phyloP scores from a whole-genome alignment of 306 rosid genomes.

The Medicago ruthenica region DNA sequence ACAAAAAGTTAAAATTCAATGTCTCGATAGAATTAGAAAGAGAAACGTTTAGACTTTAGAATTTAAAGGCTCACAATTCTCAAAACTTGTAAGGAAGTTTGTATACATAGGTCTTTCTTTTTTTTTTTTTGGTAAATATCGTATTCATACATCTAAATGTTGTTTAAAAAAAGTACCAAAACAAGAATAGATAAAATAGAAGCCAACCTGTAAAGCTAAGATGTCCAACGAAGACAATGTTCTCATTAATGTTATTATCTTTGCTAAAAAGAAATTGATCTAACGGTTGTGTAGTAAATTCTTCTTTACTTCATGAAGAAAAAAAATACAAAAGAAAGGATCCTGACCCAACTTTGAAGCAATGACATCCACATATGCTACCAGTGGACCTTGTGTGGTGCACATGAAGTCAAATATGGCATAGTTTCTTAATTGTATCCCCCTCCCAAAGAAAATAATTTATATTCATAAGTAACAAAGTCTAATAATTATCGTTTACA shows the following conservation, averaged over 20 bases:
- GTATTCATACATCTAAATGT: not conserved
- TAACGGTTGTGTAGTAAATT: not conserved
- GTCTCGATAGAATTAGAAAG: not conserved
- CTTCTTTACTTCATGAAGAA: not conserved
- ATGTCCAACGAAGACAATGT: constrained; percentile 37
- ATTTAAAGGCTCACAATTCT: not conserved
- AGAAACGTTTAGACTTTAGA: not conserved
- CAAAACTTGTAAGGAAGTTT: not conserved
- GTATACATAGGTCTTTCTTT: not conserved
- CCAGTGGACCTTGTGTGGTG: constrained; percentile 36
- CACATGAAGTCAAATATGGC: constrained; percentile 37
- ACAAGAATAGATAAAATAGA: not conserved
- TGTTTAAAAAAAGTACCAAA: not conserved
- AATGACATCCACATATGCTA: constrained; percentile 36
- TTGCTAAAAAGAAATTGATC: constrained; percentile 38
- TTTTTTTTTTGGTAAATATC: not conserved
- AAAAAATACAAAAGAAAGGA: not conserved
- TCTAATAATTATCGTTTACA: not conserved
- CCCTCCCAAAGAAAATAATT: not conserved
- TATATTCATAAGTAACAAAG: not conserved
- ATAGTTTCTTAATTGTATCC: not conserved
- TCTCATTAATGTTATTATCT: constrained; percentile 28
- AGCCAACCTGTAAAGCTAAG: constrained; percentile 47
- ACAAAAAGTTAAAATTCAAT: not conserved
- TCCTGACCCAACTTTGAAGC: constrained; percentile 35